Evolutionary conservation across 805 yeast species (phyloP), one percentile per base, ranked within the genome.

Genomic region (Scheffersomyces amazonensis): DNA sequence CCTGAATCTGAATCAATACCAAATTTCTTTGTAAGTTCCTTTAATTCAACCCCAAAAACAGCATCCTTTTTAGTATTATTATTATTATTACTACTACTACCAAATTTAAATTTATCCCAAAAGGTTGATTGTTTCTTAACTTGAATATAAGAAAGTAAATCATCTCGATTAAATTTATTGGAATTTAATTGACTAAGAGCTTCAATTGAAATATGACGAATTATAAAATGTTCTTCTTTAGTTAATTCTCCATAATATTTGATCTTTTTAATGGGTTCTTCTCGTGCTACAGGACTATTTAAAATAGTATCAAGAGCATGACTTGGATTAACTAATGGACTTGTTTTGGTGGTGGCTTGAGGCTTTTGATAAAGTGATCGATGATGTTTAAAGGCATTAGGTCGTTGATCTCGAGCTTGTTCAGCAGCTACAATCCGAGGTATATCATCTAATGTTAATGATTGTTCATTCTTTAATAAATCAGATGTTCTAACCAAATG

Each of bases 351-450:
- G 18, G 25, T 37, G 22, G 57, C 58, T 32, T 50, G 53, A 39
- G 55, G 65, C 33, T 62, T 50, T 58, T 64, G 58, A 50, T 69
- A 53, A 54, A 69, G 44, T 42, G 69, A 45, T 55, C 79, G 80
- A 53, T 85, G 90, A 60, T 85, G 95, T 41, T 84, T 81, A 63
- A 84, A 90, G 0, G 96, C 96, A 60, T 89, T 89, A 2, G 97
- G 96, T 41, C 96, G 75, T 53, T 86, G 83, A 44, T 87, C 96
- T 46, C 96, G 72, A 0, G 98, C 96, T 60, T 91, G 96, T 52
- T 93, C 97, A 8, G 96, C 91, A 2, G 97, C 96, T 6, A 93
- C 97, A 54, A 93, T 91, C 47, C 98, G 75, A 6, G 98, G 96
- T 50, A 93, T 93, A 61, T 93, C 99, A 61, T 93, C 98, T 50